Evolutionary conservation across 192 early-diverging fungal species (phyloP).

Genomic region (Coemansia furcata): DNA sequence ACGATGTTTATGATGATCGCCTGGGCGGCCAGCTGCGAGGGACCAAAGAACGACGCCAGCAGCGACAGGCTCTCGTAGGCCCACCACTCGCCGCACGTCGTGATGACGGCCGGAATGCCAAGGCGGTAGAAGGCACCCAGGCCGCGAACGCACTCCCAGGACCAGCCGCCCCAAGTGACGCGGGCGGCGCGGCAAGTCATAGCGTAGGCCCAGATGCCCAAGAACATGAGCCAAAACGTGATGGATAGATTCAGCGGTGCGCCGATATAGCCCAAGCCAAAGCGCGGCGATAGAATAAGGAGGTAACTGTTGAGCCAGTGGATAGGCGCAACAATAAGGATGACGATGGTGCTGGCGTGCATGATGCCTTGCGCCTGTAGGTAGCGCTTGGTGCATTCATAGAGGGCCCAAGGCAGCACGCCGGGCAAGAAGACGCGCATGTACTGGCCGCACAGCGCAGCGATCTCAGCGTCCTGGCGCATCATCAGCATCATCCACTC

Average conservation of each 20-base stretch:
- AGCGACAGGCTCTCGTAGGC: conserved; percentile 49
- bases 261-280: conserved; percentile 76
- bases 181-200: conserved; percentile 55
- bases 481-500: conserved; percentile 65
- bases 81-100: conserved; percentile 72
- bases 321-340: conserved; percentile 66
- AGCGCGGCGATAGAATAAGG: conserved; percentile 67
- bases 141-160: conserved; percentile 27
- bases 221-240: conserved; percentile 73
- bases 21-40: conserved; percentile 56
- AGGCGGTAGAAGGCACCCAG: conserved; percentile 58
- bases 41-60: conserved; percentile 58
- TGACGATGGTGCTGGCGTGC: conserved; percentile 74
- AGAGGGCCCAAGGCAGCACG: conserved; percentile 70
- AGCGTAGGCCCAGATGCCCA: conserved; percentile 62
- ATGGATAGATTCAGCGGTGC: conserved; percentile 76
- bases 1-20: conserved; percentile 56
- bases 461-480: conserved; percentile 73
- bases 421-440: conserved; percentile 66
- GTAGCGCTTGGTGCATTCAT: conserved; percentile 83
- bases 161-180: conserved; percentile 70
- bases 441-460: conserved; percentile 67
- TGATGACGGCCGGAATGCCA: conserved; percentile 68
- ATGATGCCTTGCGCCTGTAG: conserved; percentile 93
- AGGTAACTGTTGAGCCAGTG: conserved; percentile 74